Percentiles rank a stretch among this genome's conserved stretches.
Evolutionary conservation across 2,329 filamentous ascomycete species (phyloP).

Genomic region (Pyrenochaeta sp.): DNA sequence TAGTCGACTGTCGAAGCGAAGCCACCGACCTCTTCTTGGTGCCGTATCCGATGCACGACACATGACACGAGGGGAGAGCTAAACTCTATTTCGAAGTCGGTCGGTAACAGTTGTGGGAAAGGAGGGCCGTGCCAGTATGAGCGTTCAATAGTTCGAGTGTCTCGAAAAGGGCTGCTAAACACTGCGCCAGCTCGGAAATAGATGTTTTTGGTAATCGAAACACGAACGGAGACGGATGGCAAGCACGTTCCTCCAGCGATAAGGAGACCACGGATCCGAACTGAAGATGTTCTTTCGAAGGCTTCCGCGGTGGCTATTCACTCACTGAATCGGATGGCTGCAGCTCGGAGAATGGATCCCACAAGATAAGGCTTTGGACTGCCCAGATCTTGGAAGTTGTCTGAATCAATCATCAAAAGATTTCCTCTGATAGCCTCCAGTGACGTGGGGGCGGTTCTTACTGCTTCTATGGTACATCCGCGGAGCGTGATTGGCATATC

Average conservation of each 20-base stretch:
- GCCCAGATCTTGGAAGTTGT: not conserved
- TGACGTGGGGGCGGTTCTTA: not conserved
- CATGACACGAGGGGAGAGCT: constrained; percentile 24
- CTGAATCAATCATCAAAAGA: not conserved
- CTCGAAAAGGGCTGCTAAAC: constrained; percentile 8
- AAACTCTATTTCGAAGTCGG: constrained; percentile 17
- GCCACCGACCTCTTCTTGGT: constrained; percentile 16
- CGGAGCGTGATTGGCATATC: not conserved
- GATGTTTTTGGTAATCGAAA: constrained; percentile 12
- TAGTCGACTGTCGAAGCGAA: constrained; percentile 24
- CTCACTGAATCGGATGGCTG: constrained; percentile 21
- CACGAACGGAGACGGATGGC: constrained; percentile 5
- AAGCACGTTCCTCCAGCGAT: constrained; percentile 14
- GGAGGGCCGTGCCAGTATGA: constrained; percentile 8
- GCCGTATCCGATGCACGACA: constrained; percentile 26
- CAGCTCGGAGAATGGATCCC: constrained; percentile 17
- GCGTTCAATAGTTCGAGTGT: constrained; percentile 12
- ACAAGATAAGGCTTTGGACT: not conserved
- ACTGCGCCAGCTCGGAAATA: constrained; percentile 12
- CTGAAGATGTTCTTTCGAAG: constrained; percentile 12
- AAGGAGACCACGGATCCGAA: constrained; percentile 10
- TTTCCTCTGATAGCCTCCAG: not conserved
- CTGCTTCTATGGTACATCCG: not conserved
- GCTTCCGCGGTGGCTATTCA: constrained; percentile 17
- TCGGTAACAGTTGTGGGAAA: constrained; percentile 16